Evolutionary conservation across 2,329 filamentous ascomycete species (phyloP).

Genomic region (Fusarium protoensiforme): DNA sequence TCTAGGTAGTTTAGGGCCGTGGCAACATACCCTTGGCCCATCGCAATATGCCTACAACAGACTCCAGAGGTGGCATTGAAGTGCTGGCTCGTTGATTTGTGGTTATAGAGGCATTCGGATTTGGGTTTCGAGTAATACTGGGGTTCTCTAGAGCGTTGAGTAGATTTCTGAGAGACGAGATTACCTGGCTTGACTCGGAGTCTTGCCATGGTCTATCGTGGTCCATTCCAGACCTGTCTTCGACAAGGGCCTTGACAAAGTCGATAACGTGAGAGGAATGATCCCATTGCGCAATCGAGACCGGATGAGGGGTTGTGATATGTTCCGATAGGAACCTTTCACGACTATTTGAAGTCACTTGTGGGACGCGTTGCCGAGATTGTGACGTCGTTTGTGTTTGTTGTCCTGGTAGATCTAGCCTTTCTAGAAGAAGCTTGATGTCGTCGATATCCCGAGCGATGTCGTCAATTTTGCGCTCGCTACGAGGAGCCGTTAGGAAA

Average conservation of each 20-base stretch:
- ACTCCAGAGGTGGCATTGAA: constrained; percentile 44
- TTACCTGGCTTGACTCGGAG: not conserved
- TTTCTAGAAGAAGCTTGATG: constrained; percentile 43
- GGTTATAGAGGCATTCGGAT: too few relatives aligned
- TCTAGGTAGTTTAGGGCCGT: not conserved
- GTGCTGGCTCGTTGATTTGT: not conserved
- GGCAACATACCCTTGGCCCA: constrained; percentile 46
- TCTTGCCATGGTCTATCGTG: not conserved
- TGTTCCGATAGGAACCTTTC: fast-evolving
- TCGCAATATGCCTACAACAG: constrained; percentile 40
- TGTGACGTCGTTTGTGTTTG: not conserved
- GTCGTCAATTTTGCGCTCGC: constrained; percentile 51
- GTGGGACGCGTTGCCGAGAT: not conserved
- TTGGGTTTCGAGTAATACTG: not conserved
- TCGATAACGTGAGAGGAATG: constrained; percentile 48
- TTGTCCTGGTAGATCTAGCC: constrained; percentile 19
- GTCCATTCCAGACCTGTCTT: not conserved
- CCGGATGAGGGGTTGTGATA: too few relatives aligned
- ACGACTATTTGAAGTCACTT: too few relatives aligned
- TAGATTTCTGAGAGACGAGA: constrained; percentile 21
- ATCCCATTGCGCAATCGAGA: constrained; percentile 39
- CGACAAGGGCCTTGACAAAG: constrained; percentile 45
- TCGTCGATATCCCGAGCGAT: constrained; percentile 48
- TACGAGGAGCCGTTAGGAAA: constrained; percentile 9
- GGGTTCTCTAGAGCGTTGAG: not conserved